Evolutionary conservation across 352 stramenopile species (phyloP).

Genomic region (Plasmopara viticola): DNA sequence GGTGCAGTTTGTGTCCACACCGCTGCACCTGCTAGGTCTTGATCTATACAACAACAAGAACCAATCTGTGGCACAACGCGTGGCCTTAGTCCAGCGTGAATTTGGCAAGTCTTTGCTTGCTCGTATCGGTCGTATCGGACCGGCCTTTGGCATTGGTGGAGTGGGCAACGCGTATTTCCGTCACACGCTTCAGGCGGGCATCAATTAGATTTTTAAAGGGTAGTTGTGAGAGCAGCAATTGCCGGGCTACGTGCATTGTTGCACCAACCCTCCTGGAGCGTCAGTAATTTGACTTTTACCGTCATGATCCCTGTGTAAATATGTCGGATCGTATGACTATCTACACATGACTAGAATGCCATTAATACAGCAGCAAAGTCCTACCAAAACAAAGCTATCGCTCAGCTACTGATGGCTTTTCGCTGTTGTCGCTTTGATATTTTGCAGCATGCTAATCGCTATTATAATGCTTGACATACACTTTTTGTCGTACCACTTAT

Average conservation of each 20-base stretch:
- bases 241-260: too few species aligned
- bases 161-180: constrained; percentile 80
- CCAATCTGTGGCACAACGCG: constrained; percentile 24
- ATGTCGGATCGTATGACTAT: too few species aligned
- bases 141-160: constrained; percentile 85
- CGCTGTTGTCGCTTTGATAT: too few species aligned
- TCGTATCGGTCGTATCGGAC: constrained; percentile 81
- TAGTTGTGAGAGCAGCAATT: not conserved
- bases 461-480: too few species aligned
- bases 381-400: too few species aligned
- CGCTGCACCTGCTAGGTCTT: constrained; percentile 82
- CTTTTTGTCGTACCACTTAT: too few species aligned
- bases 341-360: too few species aligned
- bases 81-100: constrained; percentile 66
- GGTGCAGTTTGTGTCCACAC: constrained; percentile 86
- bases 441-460: too few species aligned
- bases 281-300: too few species aligned
- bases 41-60: constrained; percentile 85
- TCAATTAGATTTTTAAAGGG: constrained; percentile 24
- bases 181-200: constrained; percentile 32
- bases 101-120: constrained; percentile 83
- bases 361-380: constrained; percentile 5
- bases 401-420: too few species aligned
- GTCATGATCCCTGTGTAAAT: too few species aligned
- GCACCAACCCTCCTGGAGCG: too few species aligned